Evolutionary conservation across 305 asterid genomes (phyloP).

Genomic region (Rubia balearica): DNA sequence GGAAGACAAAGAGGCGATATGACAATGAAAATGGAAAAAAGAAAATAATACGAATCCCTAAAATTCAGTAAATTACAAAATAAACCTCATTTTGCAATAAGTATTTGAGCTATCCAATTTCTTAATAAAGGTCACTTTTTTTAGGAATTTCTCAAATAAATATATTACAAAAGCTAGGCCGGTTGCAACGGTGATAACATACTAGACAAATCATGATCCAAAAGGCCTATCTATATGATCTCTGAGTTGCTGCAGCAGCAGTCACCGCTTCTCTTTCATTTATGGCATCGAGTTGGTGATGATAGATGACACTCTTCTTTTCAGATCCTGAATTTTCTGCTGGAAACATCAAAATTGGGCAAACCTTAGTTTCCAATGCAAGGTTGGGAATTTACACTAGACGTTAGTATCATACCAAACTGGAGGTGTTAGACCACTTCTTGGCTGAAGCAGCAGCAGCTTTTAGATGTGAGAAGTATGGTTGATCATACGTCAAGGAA

Average conservation of each 20-base stretch:
- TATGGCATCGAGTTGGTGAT: constrained; percentile 35
- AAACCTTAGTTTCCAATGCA: background rate
- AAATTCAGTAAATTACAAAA: no score
- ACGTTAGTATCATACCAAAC: constrained; percentile 34
- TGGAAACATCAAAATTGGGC: constrained; percentile 1
- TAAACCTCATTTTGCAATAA: no score
- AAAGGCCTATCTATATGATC: background rate
- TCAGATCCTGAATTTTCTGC: constrained; percentile 57
- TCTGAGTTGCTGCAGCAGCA: background rate
- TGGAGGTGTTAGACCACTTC: constrained; percentile 61
- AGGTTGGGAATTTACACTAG: background rate
- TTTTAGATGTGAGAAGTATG: constrained; percentile 48
- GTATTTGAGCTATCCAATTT: no score
- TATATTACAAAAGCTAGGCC: no score
- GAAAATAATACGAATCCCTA: no score
- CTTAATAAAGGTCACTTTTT: no score
- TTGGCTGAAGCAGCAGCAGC: constrained; percentile 47
- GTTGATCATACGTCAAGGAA: constrained; percentile 46
- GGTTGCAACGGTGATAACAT: no score
- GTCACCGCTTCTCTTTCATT: constrained; percentile 11
- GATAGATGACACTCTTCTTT: constrained; percentile 43
- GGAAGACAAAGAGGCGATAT: no score
- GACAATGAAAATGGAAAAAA: no score
- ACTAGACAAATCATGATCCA: background rate
- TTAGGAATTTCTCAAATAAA: no score